Evolutionary conservation across 768 basidiomycete species (phyloP), one percentile per base, ranked within the genome.

Genomic region (Kwoniella botswanensis): DNA sequence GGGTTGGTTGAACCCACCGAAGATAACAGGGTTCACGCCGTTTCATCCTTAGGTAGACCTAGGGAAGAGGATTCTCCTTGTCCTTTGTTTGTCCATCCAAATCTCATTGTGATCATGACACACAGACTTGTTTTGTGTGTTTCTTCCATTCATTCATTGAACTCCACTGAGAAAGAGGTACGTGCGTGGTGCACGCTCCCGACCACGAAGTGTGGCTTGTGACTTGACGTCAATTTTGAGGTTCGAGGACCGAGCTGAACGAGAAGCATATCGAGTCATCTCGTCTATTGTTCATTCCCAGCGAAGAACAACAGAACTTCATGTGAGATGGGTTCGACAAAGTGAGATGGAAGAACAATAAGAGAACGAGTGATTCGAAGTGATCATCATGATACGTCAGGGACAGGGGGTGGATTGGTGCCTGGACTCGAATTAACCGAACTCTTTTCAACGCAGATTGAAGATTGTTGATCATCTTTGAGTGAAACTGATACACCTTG

Each of bases 51-150:
- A 50, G 18, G 10, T 15, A 50, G 46, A 15, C 12, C 46, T 10
- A 50, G 17, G 46, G 46, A 12, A 15, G 46, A 11, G 46, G 46
- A 50, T 50, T 50, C 35, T 9, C 7, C 35, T 35, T 35, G 35
- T 35, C 46, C 46, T 15, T 46, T 50, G 46, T 50, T 50, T 50
- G 46, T 50, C 10, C 12, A 50, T 15, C 35, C 46, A 50, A 4
- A 6, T 50, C 46, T 50, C 15, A 55, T n/a, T 18, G 11, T 55
- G 21, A 3, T 5, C 24, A 11, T 24, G 11, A 55, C 54, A 55
- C n/a, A 55, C 21, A 24, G 24, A 21, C 24, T 55, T 22, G 54
- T 55, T 55, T 55, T 55, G 54, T 55, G 54, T 55, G 21, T 55
- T 55, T 55, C 54, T 55, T 22, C 24, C 24, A n/a, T 24, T 21